A percentile compares a stretch with the other conserved stretches of the same genome.
Conservation (phyloP, 2,329 filamentous ascomycete species). For the Zymoseptoria tritici region DNA sequence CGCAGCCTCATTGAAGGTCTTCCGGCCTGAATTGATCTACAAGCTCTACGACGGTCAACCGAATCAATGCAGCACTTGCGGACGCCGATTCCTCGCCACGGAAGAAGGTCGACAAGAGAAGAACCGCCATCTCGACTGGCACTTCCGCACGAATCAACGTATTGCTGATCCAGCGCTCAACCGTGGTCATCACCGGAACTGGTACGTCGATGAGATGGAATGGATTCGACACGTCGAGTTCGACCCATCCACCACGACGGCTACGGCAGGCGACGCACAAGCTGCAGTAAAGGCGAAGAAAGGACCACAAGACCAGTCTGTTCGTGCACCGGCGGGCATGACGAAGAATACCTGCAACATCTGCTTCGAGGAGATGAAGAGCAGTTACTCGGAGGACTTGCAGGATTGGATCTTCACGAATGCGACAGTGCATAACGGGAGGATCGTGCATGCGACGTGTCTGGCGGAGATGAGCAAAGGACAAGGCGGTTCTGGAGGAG, state of each 20-base stretch:
- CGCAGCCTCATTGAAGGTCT: conserved; percentile 33
- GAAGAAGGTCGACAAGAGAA: conserved; percentile 77
- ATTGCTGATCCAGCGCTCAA: conserved; percentile 73
- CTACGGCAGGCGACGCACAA: conserved; percentile 34
- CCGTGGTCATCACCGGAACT: conserved; percentile 81
- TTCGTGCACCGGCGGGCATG: conserved; percentile 71
- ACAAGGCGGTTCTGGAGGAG: conserved; percentile 6
- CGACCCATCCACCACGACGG: conserved; percentile 51
- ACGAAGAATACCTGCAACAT: conserved; percentile 80
- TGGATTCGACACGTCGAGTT: conserved; percentile 83
- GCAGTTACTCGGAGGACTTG: conserved; percentile 81
- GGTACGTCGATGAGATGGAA: conserved; percentile 88
- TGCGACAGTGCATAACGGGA: conserved; percentile 65
- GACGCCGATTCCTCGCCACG: conserved; percentile 72
- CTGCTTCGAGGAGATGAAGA: conserved; percentile 91
- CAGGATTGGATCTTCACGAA: conserved; percentile 98
- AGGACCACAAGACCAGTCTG: conserved; percentile 60
- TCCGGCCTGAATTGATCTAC: conserved; percentile 65
- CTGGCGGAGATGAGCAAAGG: conserved; percentile 70
- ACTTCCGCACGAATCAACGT: conserved; percentile 87
- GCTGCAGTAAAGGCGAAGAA: conserved; percentile 41
- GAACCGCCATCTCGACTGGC: conserved; percentile 92
- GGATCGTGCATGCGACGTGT: conserved; percentile 85
- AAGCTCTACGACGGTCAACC: conserved; percentile 74
- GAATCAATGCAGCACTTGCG: conserved; percentile 85